A percentile compares a stretch with the other conserved stretches of the same genome.
Conservation (phyloP, 345 rosid species). For the Viola odorata region DNA sequence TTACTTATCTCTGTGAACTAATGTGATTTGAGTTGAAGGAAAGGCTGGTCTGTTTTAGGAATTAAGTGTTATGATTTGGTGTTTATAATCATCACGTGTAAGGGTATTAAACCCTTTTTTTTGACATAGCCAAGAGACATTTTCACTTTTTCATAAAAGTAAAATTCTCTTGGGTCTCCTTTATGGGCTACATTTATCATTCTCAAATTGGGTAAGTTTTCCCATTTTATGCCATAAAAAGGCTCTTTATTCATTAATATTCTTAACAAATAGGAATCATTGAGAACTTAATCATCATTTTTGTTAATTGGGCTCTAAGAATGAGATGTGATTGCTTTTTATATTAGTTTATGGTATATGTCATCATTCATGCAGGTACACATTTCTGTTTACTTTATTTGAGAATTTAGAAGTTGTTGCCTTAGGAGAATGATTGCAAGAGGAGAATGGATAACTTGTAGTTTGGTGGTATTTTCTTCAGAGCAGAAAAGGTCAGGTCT, state of each 20-base stretch:
- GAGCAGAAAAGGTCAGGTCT: too few species aligned
- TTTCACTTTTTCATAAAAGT: slow-evolving; percentile 33
- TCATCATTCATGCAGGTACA: not conserved
- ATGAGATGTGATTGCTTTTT: slow-evolving; percentile 19
- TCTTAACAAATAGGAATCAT: slow-evolving; percentile 13
- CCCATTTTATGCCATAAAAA: slow-evolving; percentile 30
- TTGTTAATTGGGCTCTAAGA: slow-evolving; percentile 30
- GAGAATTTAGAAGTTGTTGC: not conserved
- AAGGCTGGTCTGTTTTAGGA: slow-evolving; percentile 22
- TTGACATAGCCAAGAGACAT: slow-evolving; percentile 26
- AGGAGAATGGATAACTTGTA: too few species aligned
- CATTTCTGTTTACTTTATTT: not conserved
- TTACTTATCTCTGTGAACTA: slow-evolving; percentile 20
- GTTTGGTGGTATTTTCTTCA: too few species aligned
- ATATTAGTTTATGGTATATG: not conserved
- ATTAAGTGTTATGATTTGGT: slow-evolving; percentile 23
- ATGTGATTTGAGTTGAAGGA: slow-evolving; percentile 14
- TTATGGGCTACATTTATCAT: slow-evolving; percentile 53
- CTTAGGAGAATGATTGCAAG: too few species aligned
- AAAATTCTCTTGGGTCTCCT: slow-evolving; percentile 48
- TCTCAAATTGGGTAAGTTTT: slow-evolving; percentile 44
- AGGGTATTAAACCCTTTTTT: slow-evolving; percentile 20
- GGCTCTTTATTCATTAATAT: slow-evolving; percentile 20
- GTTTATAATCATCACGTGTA: slow-evolving; percentile 36
- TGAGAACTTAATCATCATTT: slow-evolving; percentile 32